phyloP scores from a whole-genome alignment of 805 yeast genomes.

The Saturnispora mendoncae region DNA sequence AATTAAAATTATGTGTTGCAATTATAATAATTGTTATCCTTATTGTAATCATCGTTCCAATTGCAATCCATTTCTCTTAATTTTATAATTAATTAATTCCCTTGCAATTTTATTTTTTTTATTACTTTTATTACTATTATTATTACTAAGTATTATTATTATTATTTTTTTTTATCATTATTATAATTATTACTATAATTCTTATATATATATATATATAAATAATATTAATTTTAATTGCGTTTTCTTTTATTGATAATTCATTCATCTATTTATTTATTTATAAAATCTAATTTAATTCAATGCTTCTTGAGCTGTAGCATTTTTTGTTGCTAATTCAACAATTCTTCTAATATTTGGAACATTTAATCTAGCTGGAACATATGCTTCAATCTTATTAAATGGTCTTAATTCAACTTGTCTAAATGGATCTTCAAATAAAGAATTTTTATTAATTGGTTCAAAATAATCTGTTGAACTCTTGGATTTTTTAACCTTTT shows the following conservation, averaged over 20 bases:
- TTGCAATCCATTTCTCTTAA: conserved; percentile 72
- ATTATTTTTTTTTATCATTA: too few relatives aligned
- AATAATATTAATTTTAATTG: too few relatives aligned
- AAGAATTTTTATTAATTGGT: conserved; percentile 59
- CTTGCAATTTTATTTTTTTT: too few relatives aligned
- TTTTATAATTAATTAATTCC: neutral
- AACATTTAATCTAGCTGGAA: conserved; percentile 87
- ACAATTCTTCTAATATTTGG: conserved; percentile 85
- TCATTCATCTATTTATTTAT: too few relatives aligned
- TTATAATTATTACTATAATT: too few relatives aligned
- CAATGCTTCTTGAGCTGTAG: conserved; percentile 43
- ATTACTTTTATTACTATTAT: too few relatives aligned
- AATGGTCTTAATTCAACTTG: conserved; percentile 66
- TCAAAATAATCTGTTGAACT: conserved; percentile 60
- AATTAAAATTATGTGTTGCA: conserved; percentile 87
- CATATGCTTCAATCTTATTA: conserved; percentile 77
- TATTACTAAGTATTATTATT: neutral
- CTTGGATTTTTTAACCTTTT: conserved; percentile 55
- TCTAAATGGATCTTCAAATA: conserved; percentile 79
- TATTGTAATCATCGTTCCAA: conserved; percentile 84
- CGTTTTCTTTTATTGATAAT: too few relatives aligned
- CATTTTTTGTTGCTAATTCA: conserved; percentile 79
- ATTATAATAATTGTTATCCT: conserved; percentile 69
- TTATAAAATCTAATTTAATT: neutral
- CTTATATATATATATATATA: too few relatives aligned